phyloP scores from a whole-genome alignment of 1,139 yeast genomes.

The Candida mesenterica region DNA sequence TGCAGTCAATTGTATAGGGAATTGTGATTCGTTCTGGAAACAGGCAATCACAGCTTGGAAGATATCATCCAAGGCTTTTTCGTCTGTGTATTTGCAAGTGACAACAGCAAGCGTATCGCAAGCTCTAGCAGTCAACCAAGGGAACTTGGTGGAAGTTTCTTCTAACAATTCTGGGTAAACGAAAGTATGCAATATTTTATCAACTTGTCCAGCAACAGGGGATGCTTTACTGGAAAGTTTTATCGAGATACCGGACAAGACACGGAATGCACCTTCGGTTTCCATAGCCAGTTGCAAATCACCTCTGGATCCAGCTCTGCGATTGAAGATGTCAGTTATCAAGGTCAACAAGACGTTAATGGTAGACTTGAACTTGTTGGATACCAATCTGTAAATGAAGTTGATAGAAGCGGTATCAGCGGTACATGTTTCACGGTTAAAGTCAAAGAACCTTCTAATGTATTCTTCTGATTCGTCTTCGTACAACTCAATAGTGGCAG shows the following conservation, averaged over 20 bases:
- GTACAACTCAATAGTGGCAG: slow-evolving; percentile 57
- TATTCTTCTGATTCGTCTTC: slow-evolving; percentile 77
- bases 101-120: slow-evolving; percentile 55
- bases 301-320: slow-evolving; percentile 33
- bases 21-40: slow-evolving; percentile 41
- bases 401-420: slow-evolving; percentile 83
- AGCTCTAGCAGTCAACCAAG: slow-evolving; percentile 56
- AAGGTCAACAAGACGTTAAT: slow-evolving; percentile 41
- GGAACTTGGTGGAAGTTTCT: slow-evolving; percentile 29
- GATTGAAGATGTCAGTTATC: slow-evolving; percentile 51
- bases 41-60: slow-evolving; percentile 46
- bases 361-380: slow-evolving; percentile 48
- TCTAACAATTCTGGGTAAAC: slow-evolving; percentile 47
- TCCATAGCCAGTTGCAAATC: slow-evolving; percentile 36
- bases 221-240: slow-evolving; percentile 38
- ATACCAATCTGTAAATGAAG: slow-evolving; percentile 55
- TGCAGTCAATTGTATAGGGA: slow-evolving; percentile 52
- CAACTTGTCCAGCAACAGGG: slow-evolving; percentile 48
- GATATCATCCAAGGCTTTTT: slow-evolving; percentile 40
- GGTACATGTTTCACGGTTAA: slow-evolving; percentile 68
- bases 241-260: slow-evolving; percentile 46
- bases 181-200: slow-evolving; percentile 41
- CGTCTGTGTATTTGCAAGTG: slow-evolving; percentile 38
- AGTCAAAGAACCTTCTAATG: slow-evolving; percentile 65
- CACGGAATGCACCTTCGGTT: slow-evolving; percentile 52